Evolutionary conservation across 2,329 filamentous ascomycete genomes (phyloP), one percentile per base, ranked within the genome.

Genomic region (Rhinocladiella similis): DNA sequence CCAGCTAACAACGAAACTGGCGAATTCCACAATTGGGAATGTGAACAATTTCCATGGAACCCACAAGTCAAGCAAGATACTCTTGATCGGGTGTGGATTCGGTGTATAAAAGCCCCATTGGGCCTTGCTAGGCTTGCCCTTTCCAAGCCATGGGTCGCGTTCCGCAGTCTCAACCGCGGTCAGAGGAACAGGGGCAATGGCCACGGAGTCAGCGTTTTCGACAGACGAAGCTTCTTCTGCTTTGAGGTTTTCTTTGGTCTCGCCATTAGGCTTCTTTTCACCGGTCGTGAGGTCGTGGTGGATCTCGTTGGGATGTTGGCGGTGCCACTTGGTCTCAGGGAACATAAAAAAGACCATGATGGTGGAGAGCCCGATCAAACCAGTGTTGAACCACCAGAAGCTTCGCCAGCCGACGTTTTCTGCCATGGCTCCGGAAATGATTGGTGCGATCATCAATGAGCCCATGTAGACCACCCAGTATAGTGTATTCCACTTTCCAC

Each of bases 321-420:
- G 80, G 53, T 80, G 77, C 71, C 78, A 87, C 59, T 80, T 81
- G 0, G 84, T 87, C 67, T 87, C 84, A 0, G 85, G 85, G 63
- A 86, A 86, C 64, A 83, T 73, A 65, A 85, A 83, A 25, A 86
- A 67, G 33, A 80, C 74, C 65, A 83, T 72, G 3, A 84, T 27
- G 19, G 81, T 69, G 0, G 77, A 77, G 3, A 81, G 64, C 1
- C 72, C 78, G 2, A 84, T 69, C 1, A 87, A 49, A 1, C 67
- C 84, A 1, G 82, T 80, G 60, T 86, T 86, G 60, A 87, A 73
- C 84, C 84, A 87, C 81, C 83, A 87, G 68, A 87, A 87, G 64
- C 73, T 83, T 22, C 82, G 74, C 80, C 82, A 86, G 47, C 83
- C 83, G 3, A 80, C 67, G 35, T 81, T 76, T 42, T 80, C 72